Evolutionary conservation across 2,329 filamentous ascomycete species (phyloP).

Genomic region (Ophiostoma novo-ulmi): DNA sequence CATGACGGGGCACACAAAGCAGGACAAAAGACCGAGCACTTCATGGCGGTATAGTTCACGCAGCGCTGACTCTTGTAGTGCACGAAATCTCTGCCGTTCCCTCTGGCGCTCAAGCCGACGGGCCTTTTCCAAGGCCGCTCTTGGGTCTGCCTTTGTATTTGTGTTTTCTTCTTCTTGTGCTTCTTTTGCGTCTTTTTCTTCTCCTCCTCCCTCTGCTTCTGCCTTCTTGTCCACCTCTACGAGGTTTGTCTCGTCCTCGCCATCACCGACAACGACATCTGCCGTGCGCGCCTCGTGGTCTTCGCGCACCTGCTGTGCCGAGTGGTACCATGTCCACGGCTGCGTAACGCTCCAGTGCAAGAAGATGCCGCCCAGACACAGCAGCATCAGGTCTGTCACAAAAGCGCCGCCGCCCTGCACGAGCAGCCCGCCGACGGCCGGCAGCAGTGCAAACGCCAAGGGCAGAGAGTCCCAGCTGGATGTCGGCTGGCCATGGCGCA

Average conservation of each 20-base stretch:
- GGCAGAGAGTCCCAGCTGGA: constrained; percentile 76
- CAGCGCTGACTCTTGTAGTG: constrained; percentile 38
- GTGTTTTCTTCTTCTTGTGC: constrained; percentile 1
- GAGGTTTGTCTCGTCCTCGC: constrained; percentile 29
- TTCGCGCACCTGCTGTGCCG: constrained; percentile 59
- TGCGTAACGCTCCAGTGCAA: constrained; percentile 87
- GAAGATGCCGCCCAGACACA: constrained; percentile 76
- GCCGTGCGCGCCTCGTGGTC: constrained; percentile 41
- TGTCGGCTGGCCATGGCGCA: constrained; percentile 45
- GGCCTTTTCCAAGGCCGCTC: constrained; percentile 20
- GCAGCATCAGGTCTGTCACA: constrained; percentile 76
- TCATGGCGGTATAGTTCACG: constrained; percentile 71
- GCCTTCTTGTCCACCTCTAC: constrained; percentile 26
- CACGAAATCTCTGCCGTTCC: constrained; percentile 28
- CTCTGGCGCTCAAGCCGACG: constrained; percentile 24
- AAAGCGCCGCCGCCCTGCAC: constrained; percentile 80
- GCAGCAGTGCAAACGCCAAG: constrained; percentile 75
- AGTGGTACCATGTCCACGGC: constrained; percentile 80
- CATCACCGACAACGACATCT: constrained; percentile 38
- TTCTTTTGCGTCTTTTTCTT: background rate
- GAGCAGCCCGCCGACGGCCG: constrained; percentile 76
- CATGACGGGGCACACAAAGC: constrained; percentile 70
- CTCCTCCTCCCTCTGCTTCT: constrained; percentile 36
- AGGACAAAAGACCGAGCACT: constrained; percentile 65
- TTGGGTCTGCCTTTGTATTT: background rate